Conservation (phyloP, 305 asterid species). For the Ajuga reptans region DNA sequence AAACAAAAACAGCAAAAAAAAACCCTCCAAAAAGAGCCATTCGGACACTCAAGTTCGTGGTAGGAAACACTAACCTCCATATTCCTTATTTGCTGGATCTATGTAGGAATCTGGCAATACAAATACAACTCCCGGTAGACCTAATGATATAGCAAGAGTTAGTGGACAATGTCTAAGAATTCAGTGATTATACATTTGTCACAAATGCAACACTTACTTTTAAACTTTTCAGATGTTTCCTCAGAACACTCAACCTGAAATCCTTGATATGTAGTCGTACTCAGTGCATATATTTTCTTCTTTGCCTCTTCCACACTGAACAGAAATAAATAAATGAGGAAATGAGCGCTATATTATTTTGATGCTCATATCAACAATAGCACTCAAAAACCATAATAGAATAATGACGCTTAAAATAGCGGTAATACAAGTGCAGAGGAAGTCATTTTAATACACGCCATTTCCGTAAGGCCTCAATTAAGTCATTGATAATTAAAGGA, state of each 20-base stretch:
- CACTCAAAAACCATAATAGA: background rate
- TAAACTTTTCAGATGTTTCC: slow-evolving; percentile 76
- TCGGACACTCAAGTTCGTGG: background rate
- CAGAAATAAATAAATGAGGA: slow-evolving; percentile 2
- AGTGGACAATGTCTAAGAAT: slow-evolving; percentile 16
- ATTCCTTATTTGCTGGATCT: slow-evolving; percentile 80
- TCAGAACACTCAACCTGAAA: slow-evolving; percentile 82
- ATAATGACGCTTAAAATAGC: background rate
- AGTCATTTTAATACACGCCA: background rate
- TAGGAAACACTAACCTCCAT: slow-evolving; percentile 62
- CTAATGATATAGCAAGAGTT: slow-evolving; percentile 31
- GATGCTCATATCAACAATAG: background rate
- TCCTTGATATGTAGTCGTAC: slow-evolving; percentile 80
- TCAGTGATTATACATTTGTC: background rate
- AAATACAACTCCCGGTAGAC: slow-evolving; percentile 69
- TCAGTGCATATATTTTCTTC: slow-evolving; percentile 79
- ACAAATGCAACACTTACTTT: slow-evolving; percentile 36
- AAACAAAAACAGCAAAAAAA: background rate
- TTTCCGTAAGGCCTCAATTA: background rate
- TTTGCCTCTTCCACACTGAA: slow-evolving; percentile 89
- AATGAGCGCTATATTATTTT: background rate
- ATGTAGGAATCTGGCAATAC: slow-evolving; percentile 91
- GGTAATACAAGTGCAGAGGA: background rate
- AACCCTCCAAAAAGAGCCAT: background rate
- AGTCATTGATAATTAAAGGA: background rate